Percentiles rank a stretch among this genome's conserved stretches.
Conservation (phyloP, 106 monocot genomes). For the Apostasia ramifera region DNA sequence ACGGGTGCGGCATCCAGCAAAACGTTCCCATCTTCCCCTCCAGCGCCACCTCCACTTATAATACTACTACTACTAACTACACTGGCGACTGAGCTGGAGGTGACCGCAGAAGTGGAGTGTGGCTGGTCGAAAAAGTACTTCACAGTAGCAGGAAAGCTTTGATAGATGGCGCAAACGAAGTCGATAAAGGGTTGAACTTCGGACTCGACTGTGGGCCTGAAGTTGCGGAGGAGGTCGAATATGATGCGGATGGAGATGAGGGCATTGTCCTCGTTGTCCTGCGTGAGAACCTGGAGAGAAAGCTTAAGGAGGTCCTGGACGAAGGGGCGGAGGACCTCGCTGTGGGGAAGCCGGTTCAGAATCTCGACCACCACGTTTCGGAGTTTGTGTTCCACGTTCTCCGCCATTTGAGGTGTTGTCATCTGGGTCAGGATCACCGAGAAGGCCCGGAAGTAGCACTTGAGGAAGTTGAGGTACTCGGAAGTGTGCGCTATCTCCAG, state of each 20-base stretch:
- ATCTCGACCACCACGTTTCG: conserved; percentile 94
- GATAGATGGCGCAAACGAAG: conserved; percentile 79
- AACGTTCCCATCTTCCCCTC: conserved; percentile 10
- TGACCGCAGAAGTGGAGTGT: not conserved
- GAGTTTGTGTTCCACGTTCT: conserved; percentile 87
- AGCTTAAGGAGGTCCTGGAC: conserved; percentile 95
- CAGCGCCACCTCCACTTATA: conserved; percentile 16
- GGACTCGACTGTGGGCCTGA: conserved; percentile 81
- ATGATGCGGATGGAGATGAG: conserved; percentile 87
- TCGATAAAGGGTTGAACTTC: conserved; percentile 98
- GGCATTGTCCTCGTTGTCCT: conserved; percentile 96
- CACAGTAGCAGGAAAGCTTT: conserved; percentile 73
- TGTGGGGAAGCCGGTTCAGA: conserved; percentile 97
- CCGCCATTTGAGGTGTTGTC: conserved; percentile 67
- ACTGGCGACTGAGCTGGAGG: conserved; percentile 8
- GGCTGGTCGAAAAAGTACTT: conserved; percentile 57
- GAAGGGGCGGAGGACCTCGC: conserved; percentile 96
- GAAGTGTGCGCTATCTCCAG: conserved; percentile 98
- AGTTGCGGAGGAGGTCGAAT: conserved; percentile 96
- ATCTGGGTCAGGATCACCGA: conserved; percentile 59
- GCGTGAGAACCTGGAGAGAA: conserved; percentile 80
- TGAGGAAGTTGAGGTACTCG: conserved; percentile 89
- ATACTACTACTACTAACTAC: not conserved
- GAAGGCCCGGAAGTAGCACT: conserved; percentile 90
- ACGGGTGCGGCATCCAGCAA: conserved; percentile 19